Evolutionary conservation across 129 eudicot genomes (phyloP).

Genomic region (Artemisia tridentata): DNA sequence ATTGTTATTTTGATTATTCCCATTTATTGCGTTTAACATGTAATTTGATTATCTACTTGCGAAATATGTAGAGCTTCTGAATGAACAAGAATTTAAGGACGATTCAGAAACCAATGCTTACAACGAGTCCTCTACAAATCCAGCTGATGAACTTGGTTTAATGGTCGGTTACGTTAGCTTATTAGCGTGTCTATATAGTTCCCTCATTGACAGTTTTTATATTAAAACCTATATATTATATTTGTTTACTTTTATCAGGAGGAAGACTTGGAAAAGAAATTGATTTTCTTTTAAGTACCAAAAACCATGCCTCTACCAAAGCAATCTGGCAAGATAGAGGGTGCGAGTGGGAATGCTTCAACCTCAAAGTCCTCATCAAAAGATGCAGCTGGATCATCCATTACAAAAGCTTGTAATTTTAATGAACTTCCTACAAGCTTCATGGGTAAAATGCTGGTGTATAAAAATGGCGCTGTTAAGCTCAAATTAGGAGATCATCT

Average conservation of each 20-base stretch:
- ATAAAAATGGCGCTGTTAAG: slow-evolving; percentile 83
- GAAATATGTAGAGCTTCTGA: slow-evolving; percentile 49
- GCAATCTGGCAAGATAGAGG: slow-evolving; percentile 37
- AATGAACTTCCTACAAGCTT: slow-evolving; percentile 56
- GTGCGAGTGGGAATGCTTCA: slow-evolving; percentile 16
- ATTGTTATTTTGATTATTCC: slow-evolving; percentile 29
- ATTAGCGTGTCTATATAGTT: too few species aligned
- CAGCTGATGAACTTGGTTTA: slow-evolving; percentile 76
- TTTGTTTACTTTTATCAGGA: slow-evolving; percentile 38
- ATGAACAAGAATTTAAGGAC: slow-evolving; percentile 70
- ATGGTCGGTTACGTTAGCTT: slow-evolving; percentile 44
- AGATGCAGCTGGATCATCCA: slow-evolving; percentile 16
- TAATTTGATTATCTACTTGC: slow-evolving; percentile 7
- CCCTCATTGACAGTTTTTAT: too few species aligned
- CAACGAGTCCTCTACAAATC: slow-evolving; percentile 40
- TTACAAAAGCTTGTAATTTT: slow-evolving; percentile 38
- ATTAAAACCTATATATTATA: background rate
- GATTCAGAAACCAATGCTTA: slow-evolving; percentile 40
- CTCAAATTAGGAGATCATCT: slow-evolving; percentile 77
- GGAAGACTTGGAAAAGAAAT: slow-evolving; percentile 49
- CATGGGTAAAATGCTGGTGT: slow-evolving; percentile 84
- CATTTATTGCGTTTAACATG: slow-evolving; percentile 4
- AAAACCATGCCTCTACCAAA: slow-evolving; percentile 48
- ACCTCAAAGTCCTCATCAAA: slow-evolving; percentile 34
- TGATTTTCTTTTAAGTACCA: slow-evolving; percentile 74